Evolutionary conservation across 768 basidiomycete species (phyloP).

Genomic region (Russula compacta): DNA sequence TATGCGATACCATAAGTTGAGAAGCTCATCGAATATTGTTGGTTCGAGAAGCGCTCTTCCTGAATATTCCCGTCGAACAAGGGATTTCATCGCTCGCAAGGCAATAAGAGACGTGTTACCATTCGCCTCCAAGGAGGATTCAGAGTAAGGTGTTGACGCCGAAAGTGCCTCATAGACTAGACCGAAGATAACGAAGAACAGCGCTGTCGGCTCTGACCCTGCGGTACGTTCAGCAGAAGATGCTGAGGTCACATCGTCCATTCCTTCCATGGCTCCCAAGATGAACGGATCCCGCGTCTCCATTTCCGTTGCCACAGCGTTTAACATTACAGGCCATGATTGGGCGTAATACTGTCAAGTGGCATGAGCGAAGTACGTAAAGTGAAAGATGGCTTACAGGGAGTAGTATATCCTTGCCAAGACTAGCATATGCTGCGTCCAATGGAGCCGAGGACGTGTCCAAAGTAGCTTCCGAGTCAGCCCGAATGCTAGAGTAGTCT

Average conservation of each 20-base stretch:
- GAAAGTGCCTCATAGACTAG: conserved; percentile 87
- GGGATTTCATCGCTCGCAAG: conserved; percentile 65
- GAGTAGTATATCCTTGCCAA: conserved; percentile 84
- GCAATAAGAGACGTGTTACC: conserved; percentile 42
- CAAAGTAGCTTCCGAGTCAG: conserved; percentile 79
- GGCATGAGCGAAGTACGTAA: neutral
- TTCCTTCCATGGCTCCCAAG: conserved; percentile 75
- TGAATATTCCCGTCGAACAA: conserved; percentile 74
- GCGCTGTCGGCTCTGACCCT: conserved; percentile 55
- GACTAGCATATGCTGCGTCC: conserved; percentile 76
- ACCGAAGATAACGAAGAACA: conserved; percentile 88
- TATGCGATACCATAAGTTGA: conserved; percentile 80
- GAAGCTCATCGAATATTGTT: conserved; percentile 82
- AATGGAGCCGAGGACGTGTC: conserved; percentile 65
- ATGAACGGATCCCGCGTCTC: conserved; percentile 56
- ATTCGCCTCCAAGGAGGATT: conserved; percentile 33
- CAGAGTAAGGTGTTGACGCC: conserved; percentile 52
- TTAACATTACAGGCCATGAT: conserved; percentile 74
- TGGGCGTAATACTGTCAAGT: conserved; percentile 69
- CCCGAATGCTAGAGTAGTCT: conserved; percentile 86
- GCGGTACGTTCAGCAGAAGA: conserved; percentile 24
- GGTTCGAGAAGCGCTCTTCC: conserved; percentile 77
- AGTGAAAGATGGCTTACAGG: conserved; percentile 49
- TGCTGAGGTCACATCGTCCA: conserved; percentile 31
- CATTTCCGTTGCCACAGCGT: conserved; percentile 80